Evolutionary conservation across 345 rosid genomes (phyloP), one percentile per base, ranked within the genome.

Genomic region (Pistacia atlantica): DNA sequence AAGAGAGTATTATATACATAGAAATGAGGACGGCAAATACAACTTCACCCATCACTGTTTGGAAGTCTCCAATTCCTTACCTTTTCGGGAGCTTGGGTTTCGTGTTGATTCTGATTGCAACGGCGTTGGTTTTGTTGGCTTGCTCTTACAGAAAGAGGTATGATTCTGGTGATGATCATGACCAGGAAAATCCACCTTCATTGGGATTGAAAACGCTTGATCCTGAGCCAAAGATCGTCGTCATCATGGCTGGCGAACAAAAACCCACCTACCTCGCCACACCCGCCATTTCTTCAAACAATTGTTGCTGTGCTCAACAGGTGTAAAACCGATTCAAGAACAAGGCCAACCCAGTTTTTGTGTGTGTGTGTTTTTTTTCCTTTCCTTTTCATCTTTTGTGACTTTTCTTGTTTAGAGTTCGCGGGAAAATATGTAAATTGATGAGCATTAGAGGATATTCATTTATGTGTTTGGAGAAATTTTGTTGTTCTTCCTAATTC

Each of bases 231-330:
- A 87, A 81, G 78, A 56, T 86, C 49, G 87, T 79, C 0, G 91
- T 89, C 28, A 83, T 89, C 78, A 81, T 90, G 92, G 87, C 91
- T 12, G 91, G 92, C 67, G 85, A 89, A 0, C 77, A 85, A 28
- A 81, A 80, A 63, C 95, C 92, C 13, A 80, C 82, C 3, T 85
- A 76, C 82, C 73, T 90, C 52, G 94, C 95, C 42, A 76, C 78
- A 49, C 90, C 87, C 4, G 78, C 73, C 35, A 38, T 48, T 11
- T 25, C 65, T 54, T 49, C 84, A 9, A 35, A 65, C 13, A 67
- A 37, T 60, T 84, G 72, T 62, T 67, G 73, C 63, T 77, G 84
- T 5, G 62, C 78, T n/a, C 77, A 80, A 48, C 77, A 78, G 49
- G 83, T 75, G 25, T 65, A 33, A 75, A 10, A 31, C 18, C 25